A percentile compares a stretch with the other conserved stretches of the same genome.
Conservation (phyloP, 306 rosid species). For the Prunus fruticosa region DNA sequence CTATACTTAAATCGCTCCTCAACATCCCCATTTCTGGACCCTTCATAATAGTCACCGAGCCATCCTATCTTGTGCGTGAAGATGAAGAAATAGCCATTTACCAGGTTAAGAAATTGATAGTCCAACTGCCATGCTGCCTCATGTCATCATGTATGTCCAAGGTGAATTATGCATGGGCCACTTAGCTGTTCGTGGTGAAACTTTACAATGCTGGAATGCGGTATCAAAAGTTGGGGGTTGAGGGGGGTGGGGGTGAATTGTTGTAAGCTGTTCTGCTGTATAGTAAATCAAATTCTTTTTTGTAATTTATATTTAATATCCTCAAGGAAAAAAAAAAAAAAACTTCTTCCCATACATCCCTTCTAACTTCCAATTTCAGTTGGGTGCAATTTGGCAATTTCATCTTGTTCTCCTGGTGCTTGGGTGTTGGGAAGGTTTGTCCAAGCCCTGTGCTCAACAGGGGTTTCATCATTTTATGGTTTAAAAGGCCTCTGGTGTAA, state of each 20-base stretch:
- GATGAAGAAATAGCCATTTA: constrained; percentile 22
- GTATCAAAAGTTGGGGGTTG: constrained; percentile 6
- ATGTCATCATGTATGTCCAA: constrained; percentile 23
- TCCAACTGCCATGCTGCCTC: constrained; percentile 24
- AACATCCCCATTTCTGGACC: constrained; percentile 42
- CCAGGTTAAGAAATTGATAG: constrained; percentile 25
- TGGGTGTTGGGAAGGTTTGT: too few relatives aligned
- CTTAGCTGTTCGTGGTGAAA: constrained; percentile 27
- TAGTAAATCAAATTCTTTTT: constrained; percentile 38
- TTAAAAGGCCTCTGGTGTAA: too few relatives aligned
- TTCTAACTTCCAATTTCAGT: neutral
- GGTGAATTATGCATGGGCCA: constrained; percentile 18
- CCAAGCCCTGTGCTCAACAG: too few relatives aligned
- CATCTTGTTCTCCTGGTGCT: too few relatives aligned
- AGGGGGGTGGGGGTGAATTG: neutral
- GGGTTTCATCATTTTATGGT: too few relatives aligned
- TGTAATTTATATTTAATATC: constrained; percentile 32
- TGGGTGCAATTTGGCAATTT: neutral
- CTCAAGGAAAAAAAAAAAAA: neutral
- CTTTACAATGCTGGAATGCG: constrained; percentile 32
- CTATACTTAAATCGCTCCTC: constrained; percentile 30
- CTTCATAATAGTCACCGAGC: constrained; percentile 39
- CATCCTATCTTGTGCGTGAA: constrained; percentile 20
- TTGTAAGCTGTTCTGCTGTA: constrained; percentile 45
- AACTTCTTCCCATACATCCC: neutral